phyloP scores from a whole-genome alignment of 805 yeast genomes.

The Saccharomyces paradoxus region DNA sequence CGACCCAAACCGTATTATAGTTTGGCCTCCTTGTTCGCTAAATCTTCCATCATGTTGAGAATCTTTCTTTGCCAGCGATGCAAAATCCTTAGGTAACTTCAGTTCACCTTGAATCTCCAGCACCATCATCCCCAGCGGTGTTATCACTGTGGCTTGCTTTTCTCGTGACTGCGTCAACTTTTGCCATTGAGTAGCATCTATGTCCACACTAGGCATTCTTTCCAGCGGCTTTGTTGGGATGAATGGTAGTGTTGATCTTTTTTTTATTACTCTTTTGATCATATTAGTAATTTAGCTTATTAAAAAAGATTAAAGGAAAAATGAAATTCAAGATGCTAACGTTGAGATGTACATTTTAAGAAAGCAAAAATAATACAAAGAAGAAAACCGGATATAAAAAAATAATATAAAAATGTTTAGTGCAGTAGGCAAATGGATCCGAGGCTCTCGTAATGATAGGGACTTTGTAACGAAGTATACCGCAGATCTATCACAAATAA shows the following conservation, averaged over 20 bases:
- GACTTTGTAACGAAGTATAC: constrained; percentile 23
- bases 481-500: constrained; percentile 22
- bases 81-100: constrained; percentile 32
- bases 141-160: constrained; percentile 14
- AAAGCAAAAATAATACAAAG: neutral
- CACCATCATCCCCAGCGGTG: constrained; percentile 52
- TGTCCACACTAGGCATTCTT: constrained; percentile 25
- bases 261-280: neutral
- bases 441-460: constrained; percentile 7
- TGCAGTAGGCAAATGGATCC: constrained; percentile 6
- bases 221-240: neutral
- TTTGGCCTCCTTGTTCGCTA: constrained; percentile 10
- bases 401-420: constrained; percentile 9
- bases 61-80: constrained; percentile 17
- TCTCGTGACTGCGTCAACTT: constrained; percentile 12
- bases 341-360: neutral
- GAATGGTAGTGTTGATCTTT: neutral
- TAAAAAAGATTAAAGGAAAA: neutral
- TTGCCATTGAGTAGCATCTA: constrained; percentile 17
- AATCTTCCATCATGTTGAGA: constrained; percentile 30
- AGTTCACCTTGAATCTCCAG: constrained; percentile 72
- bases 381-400: neutral
- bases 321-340: neutral
- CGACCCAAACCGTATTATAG: constrained; percentile 22
- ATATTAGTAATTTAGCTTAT: neutral